A percentile compares a stretch with the other conserved stretches of the same genome.
Conservation (phyloP, 2,329 filamentous ascomycete genomes). For the Claviceps sp. region DNA sequence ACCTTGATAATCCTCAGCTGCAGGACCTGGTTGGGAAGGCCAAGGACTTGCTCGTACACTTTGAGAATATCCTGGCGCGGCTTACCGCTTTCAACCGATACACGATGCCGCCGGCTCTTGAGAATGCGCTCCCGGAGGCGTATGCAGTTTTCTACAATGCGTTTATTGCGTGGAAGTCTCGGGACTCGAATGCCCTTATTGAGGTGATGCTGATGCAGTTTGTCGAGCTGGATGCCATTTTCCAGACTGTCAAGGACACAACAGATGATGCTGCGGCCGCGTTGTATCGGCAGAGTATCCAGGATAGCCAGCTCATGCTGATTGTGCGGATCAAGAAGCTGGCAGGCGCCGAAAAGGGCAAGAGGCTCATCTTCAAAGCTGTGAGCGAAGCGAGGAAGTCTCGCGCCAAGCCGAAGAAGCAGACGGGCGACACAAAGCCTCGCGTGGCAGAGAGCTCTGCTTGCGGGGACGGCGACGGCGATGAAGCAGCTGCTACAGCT, state of each 20-base stretch:
- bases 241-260: conserved; percentile 69
- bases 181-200: conserved; percentile 63
- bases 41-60: conserved; percentile 62
- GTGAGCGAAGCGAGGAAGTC: conserved; percentile 57
- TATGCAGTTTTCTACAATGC: conserved; percentile 66
- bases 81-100: conserved; percentile 53
- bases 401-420: conserved; percentile 45
- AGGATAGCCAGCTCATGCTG: conserved; percentile 67
- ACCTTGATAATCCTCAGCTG: conserved; percentile 47
- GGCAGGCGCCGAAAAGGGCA: conserved; percentile 57
- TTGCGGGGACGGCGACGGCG: conserved; percentile 7
- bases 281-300: conserved; percentile 68
- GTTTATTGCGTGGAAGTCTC: conserved; percentile 73
- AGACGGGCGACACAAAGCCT: conserved; percentile 56
- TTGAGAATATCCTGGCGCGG: conserved; percentile 58
- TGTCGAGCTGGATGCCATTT: conserved; percentile 71
- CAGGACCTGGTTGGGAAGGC: conserved; percentile 67
- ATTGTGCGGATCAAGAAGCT: conserved; percentile 69
- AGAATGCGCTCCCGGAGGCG: conserved; percentile 49
- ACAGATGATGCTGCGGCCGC: conserved; percentile 59
- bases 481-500: conserved; percentile 22
- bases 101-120: conserved; percentile 47
- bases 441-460: conserved; percentile 41
- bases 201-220: conserved; percentile 81
- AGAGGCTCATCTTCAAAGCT: conserved; percentile 59